phyloP scores from a whole-genome alignment of 176 grass and related monocot genomes.

The Carex pumila region DNA sequence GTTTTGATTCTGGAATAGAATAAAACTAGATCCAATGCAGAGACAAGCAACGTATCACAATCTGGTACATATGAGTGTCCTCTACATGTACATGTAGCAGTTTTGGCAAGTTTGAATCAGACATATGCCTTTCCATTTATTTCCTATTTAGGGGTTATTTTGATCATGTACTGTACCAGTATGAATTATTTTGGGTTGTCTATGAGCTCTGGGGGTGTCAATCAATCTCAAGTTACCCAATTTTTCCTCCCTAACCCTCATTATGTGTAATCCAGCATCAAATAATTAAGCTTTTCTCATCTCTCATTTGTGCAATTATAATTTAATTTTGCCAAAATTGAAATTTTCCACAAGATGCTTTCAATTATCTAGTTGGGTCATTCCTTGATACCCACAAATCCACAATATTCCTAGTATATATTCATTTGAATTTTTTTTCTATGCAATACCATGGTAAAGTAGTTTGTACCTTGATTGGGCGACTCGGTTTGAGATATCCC shows the following conservation, averaged over 20 bases:
- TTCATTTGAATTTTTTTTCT: neutral
- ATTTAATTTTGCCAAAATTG: neutral
- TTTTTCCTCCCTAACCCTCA: neutral
- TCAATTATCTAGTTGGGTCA: neutral
- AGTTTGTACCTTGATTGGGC: neutral
- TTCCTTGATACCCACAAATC: neutral
- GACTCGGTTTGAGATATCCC: neutral
- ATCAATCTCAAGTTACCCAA: neutral
- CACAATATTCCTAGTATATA: neutral
- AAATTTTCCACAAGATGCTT: too few species aligned
- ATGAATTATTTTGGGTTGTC: too few species aligned
- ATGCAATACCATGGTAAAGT: slow-evolving; percentile 4
- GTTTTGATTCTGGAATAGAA: too few species aligned
- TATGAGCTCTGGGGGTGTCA: neutral
- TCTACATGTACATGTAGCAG: too few species aligned
- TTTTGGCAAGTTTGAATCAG: too few species aligned
- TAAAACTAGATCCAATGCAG: too few species aligned
- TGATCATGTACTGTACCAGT: too few species aligned
- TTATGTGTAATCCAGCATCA: neutral
- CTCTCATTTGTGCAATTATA: neutral
- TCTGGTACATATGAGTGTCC: too few species aligned
- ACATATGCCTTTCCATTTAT: too few species aligned
- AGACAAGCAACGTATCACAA: too few species aligned
- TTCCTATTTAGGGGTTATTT: too few species aligned
- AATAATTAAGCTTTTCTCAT: neutral